Percentiles rank a stretch among this genome's conserved stretches.
These are phyloP conservation scores for Annulohypoxylon truncatum DNA, from an alignment of 2,329 filamentous ascomycete genomes.

Conservation along the genomic window DNA sequence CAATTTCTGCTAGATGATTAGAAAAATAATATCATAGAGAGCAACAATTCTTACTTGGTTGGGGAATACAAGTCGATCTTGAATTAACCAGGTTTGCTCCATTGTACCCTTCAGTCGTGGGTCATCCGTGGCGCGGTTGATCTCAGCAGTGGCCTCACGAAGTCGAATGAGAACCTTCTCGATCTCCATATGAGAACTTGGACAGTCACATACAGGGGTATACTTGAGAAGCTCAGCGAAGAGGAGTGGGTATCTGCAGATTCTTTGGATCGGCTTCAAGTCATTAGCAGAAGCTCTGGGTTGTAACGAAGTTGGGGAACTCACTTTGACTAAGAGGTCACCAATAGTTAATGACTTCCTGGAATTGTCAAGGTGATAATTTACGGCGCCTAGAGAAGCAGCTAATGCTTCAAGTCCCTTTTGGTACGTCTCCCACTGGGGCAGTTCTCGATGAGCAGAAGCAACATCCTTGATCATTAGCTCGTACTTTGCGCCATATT, in stretches of 20 bases:
- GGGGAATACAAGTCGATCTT: slow-evolving; percentile 81
- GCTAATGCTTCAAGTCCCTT: slow-evolving; percentile 86
- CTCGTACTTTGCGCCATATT: slow-evolving; percentile 91
- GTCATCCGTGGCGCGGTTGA: slow-evolving; percentile 88
- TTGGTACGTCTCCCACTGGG: slow-evolving; percentile 83
- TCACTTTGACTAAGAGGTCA: slow-evolving; percentile 90
- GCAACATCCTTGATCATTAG: slow-evolving; percentile 83
- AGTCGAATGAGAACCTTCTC: slow-evolving; percentile 78
- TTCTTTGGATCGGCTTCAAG: slow-evolving; percentile 84
- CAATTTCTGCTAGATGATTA: slow-evolving; percentile 55
- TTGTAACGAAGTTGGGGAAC: slow-evolving; percentile 14
- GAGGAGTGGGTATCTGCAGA: slow-evolving; percentile 90
- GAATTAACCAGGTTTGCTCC: slow-evolving; percentile 85
- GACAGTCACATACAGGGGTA: slow-evolving; percentile 87
- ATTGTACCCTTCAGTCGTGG: slow-evolving; percentile 75
- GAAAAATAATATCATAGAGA: slow-evolving; percentile 3
- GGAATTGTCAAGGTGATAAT: slow-evolving; percentile 69
- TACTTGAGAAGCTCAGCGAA: slow-evolving; percentile 85
- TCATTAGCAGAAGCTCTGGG: slow-evolving; percentile 19
- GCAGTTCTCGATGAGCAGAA: slow-evolving; percentile 73
- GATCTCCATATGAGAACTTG: slow-evolving; percentile 82
- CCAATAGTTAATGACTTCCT: slow-evolving; percentile 84
- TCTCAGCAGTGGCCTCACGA: slow-evolving; percentile 78
- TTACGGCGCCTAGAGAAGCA: slow-evolving; percentile 77
- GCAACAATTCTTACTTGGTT: slow-evolving; percentile 67